Conservation (phyloP, 2,329 filamentous ascomycete genomes). For the Pseudomassariella vexata region DNA sequence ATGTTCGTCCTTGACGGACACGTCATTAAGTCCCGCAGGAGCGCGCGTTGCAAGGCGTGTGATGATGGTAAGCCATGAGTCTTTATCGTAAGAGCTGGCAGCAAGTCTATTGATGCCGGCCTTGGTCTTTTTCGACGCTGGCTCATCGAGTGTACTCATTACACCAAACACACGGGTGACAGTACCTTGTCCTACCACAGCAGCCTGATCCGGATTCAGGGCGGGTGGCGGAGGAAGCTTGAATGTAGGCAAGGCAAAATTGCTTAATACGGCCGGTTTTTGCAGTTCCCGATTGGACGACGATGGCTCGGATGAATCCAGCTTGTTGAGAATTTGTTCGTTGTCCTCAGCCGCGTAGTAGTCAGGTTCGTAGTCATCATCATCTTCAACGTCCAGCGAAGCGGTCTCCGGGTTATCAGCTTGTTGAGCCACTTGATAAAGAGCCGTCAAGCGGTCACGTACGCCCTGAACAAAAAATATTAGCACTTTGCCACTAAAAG, state of each 20-base stretch:
- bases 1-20: slow-evolving; percentile 51
- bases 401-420: slow-evolving; percentile 53
- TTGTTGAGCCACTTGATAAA: slow-evolving; percentile 37
- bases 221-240: slow-evolving; percentile 71
- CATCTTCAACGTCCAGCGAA: slow-evolving; percentile 64
- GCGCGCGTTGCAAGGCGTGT: slow-evolving; percentile 79
- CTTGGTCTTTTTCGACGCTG: slow-evolving; percentile 54
- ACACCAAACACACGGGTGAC: slow-evolving; percentile 74
- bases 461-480: slow-evolving; percentile 48
- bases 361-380: slow-evolving; percentile 91
- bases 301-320: slow-evolving; percentile 64
- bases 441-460: slow-evolving; percentile 40
- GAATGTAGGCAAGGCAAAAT: slow-evolving; percentile 69
- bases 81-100: slow-evolving; percentile 75
- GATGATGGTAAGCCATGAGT: slow-evolving; percentile 87
- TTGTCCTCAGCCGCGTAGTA: slow-evolving; percentile 71
- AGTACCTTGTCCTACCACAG: slow-evolving; percentile 69
- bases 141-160: slow-evolving; percentile 67
- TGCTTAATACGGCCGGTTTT: slow-evolving; percentile 40
- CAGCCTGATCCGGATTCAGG: slow-evolving; percentile 64
- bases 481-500: too few relatives aligned
- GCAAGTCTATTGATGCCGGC: slow-evolving; percentile 79
- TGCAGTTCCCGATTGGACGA: slow-evolving; percentile 39
- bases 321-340: slow-evolving; percentile 71
- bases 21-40: slow-evolving; percentile 61